These are phyloP conservation scores for Kodamaea sagamina DNA, from an alignment of 805 yeast species.

Conservation along the genomic window DNA sequence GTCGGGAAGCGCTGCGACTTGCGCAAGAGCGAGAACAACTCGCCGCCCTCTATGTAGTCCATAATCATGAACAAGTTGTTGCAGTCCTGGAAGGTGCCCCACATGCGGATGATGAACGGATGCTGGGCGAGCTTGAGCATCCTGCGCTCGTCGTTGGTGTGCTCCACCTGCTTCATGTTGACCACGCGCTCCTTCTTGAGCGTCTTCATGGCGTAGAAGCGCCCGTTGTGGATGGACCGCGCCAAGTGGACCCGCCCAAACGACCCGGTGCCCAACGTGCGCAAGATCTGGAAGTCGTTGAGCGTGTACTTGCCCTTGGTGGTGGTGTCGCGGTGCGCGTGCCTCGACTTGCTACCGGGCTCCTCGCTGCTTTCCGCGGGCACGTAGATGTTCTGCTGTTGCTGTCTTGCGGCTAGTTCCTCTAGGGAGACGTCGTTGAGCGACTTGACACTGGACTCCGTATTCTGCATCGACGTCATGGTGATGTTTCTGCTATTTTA, in stretches of 20 bases:
- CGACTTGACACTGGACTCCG: slow-evolving; percentile 24
- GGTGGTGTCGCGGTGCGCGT: slow-evolving; percentile 29
- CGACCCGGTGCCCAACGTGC: slow-evolving; percentile 63
- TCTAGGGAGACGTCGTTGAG: slow-evolving; percentile 31
- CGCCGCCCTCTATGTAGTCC: slow-evolving; percentile 69
- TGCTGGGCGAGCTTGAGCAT: slow-evolving; percentile 60
- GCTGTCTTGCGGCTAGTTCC: slow-evolving; percentile 30
- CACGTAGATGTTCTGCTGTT: slow-evolving; percentile 30
- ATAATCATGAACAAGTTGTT: slow-evolving; percentile 60
- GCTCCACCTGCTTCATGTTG: slow-evolving; percentile 64
- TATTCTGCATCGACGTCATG: slow-evolving; percentile 31
- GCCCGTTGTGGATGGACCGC: slow-evolving; percentile 57
- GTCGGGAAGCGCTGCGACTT: slow-evolving; percentile 62
- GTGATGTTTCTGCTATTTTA: too few relatives aligned
- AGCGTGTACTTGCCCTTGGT: slow-evolving; percentile 61
- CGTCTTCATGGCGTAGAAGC: slow-evolving; percentile 62
- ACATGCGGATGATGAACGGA: slow-evolving; percentile 61
- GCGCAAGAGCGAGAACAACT: slow-evolving; percentile 54
- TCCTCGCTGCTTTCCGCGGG: slow-evolving; percentile 17
- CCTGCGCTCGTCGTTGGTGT: slow-evolving; percentile 62
- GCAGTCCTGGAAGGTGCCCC: slow-evolving; percentile 68
- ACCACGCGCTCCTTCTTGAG: slow-evolving; percentile 59
- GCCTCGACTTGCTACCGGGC: slow-evolving; percentile 36
- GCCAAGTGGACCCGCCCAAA: slow-evolving; percentile 63
- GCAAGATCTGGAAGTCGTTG: slow-evolving; percentile 54